Conservation (phyloP, 2,329 filamentous ascomycete species). For the Xylariaceae sp. region DNA sequence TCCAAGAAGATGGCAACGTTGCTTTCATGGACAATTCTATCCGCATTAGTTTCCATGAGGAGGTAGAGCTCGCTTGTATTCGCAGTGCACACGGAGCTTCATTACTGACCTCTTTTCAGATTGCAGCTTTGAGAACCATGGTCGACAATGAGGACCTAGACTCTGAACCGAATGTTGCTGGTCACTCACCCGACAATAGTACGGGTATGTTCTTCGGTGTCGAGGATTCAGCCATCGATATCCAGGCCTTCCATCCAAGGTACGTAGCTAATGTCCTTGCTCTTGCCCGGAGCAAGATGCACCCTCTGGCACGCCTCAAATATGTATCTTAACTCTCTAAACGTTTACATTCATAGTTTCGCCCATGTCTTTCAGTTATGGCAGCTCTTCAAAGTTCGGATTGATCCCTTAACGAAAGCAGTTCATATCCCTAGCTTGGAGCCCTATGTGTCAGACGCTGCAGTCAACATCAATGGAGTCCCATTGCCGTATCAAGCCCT, state of each 20-base stretch:
- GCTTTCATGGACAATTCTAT: constrained; percentile 21
- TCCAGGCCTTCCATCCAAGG: constrained; percentile 20
- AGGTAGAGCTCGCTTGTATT: constrained; percentile 9
- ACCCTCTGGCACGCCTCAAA: not conserved
- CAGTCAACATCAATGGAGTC: constrained; percentile 37
- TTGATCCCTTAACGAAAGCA: constrained; percentile 52
- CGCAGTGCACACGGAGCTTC: not conserved
- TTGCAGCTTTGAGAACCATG: constrained; percentile 17
- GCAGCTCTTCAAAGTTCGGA: constrained; percentile 50
- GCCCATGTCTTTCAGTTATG: constrained; percentile 48
- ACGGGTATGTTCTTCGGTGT: constrained; percentile 17
- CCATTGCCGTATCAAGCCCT: constrained; percentile 38
- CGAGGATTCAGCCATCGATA: constrained; percentile 14
- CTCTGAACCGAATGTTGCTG: constrained; percentile 8
- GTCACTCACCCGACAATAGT: constrained; percentile 15
- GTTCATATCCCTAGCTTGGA: constrained; percentile 50
- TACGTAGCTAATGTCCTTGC: constrained; percentile 1
- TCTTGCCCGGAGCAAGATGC: not conserved
- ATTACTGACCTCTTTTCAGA: constrained; percentile 13
- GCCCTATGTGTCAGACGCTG: constrained; percentile 43
- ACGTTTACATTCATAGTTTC: constrained; percentile 4
- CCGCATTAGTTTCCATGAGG: constrained; percentile 19
- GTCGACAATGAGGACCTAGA: constrained; percentile 18
- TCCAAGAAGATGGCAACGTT: constrained; percentile 19
- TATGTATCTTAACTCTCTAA: not conserved